Base-by-base conservation (phyloP, 441 rosid genomes). In the Brassica balearica region DNA sequence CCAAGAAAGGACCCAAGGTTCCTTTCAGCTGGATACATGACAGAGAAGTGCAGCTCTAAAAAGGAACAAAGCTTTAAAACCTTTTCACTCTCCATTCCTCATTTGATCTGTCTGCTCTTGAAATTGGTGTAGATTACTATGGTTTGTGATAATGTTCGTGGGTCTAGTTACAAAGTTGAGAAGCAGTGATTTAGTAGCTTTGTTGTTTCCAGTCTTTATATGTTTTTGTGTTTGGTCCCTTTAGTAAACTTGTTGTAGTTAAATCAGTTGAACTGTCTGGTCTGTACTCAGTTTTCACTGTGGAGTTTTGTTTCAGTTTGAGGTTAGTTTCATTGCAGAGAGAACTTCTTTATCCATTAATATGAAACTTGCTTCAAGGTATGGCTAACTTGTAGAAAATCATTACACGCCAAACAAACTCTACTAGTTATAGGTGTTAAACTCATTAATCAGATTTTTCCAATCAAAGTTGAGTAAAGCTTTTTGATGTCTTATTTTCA, bases 21-120 rank as follows among this genome's bases (percentile, higher is more conserved):
- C 92, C 96, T 12, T 93, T 95, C 87, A 95, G 96, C 59, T 95
- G 98, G 98, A 85, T 95, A 65, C 86, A 74, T 19, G 86, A 86
- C 66, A 85, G 96, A 76, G 85, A 89, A 82, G 93, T 95, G 79
- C 85, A 81, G 87, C 94, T 91, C 69, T 94, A 76, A 82, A 2
- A 22, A 25, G 63, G 34, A 80, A 53, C 74, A 58, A 70, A 19
- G 46, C 56, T 62, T 6, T 23, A 5, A 65, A 29, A 29, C 19
- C 55, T 22, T 23, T 25, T 36, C 38, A 15, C 38, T 8, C 65
- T 34, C 59, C 22, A 3, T 23, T 65, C 75, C 23, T 38, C 65
- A 64, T 56, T 63, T 69, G 9, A 53, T 70, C 73, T 65, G 68
- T 80, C 23, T 65, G 72, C 36, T 70, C 46, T 64, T 70, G 68